These are phyloP conservation scores for Torulaspora franciscae DNA, from an alignment of 805 yeast genomes.

Conservation along the genomic window DNA sequence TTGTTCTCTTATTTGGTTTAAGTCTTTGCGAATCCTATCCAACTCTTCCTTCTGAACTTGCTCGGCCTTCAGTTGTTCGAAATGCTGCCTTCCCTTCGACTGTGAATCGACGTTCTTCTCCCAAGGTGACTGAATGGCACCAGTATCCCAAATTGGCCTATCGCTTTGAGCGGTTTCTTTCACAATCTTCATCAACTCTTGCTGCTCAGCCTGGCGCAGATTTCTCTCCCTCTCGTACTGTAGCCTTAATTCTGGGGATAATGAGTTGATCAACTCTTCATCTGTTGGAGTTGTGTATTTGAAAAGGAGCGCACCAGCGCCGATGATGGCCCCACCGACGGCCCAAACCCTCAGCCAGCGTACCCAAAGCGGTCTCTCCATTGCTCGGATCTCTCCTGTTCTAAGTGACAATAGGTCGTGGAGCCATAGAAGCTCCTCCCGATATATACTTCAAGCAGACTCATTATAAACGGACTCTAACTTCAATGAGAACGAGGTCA, in stretches of 20 bases:
- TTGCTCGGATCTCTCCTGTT: constrained; percentile 1
- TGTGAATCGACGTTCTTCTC: constrained; percentile 38
- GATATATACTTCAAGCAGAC: not conserved
- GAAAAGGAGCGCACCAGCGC: constrained; percentile 64
- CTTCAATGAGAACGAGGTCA: not conserved
- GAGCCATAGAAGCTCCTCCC: not conserved
- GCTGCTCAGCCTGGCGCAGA: constrained; percentile 62
- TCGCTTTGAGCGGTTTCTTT: constrained; percentile 57
- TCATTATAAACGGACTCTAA: constrained; percentile 1
- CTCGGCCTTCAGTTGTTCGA: constrained; percentile 42
- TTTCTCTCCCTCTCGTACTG: constrained; percentile 64
- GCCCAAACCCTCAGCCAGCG: constrained; percentile 56
- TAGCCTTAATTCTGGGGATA: constrained; percentile 79
- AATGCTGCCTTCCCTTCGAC: constrained; percentile 38
- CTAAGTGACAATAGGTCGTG: not conserved
- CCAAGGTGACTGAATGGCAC: constrained; percentile 64
- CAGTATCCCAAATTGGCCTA: constrained; percentile 83
- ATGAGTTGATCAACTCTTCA: constrained; percentile 63
- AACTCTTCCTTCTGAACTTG: constrained; percentile 33
- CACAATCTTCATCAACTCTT: constrained; percentile 62
- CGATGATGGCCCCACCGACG: constrained; percentile 63
- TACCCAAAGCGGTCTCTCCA: constrained; percentile 46
- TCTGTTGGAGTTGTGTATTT: constrained; percentile 81
- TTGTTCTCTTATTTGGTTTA: constrained; percentile 40
- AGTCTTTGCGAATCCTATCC: constrained; percentile 33